Base-by-base conservation (phyloP, 1,139 yeast genomes). In the Suhomyces yuchorum region DNA sequence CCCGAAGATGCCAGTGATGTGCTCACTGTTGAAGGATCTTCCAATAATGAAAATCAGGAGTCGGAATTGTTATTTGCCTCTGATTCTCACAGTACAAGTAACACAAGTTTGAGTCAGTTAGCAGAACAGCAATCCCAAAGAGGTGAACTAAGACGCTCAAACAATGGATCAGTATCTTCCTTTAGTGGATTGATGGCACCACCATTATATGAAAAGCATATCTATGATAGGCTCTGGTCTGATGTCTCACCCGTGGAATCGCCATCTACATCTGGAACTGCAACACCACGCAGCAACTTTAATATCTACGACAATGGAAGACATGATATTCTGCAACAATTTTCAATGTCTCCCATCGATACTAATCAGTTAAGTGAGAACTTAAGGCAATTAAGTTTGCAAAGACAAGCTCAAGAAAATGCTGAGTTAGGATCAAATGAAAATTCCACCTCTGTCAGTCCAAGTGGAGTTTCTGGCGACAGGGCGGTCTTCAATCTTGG, bases 161-260 rank as follows among this genome's bases (percentile, higher is more conserved):
- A 63, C 48, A 58, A 58, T 14, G 63, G 62, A 24, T 71, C 76
- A 0, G 57, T 53, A 23, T 61, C 73, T 1, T 68, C 75, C 9
- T 67, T 73, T 51, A 70, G 72, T 9, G 80, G 79, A 0, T 67
- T 81, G 37, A 75, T 84, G 66, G 96, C 97, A 0, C 98, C 98
- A 3, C 99, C 99, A 24, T 78, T 87, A 52, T 93, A 93, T 62
- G 91, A 85, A 53, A 83, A 78, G 52, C 96, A 90, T 63, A 81
- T 91, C 33, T 91, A 88, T 65, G 99, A 93, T 66, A 71, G 91
- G 48, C 69, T 93, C 35, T 92, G 92, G 92, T 75, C 80, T 33
- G 96, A 87, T 48, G 73, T 84, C 3, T 77, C 85, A 2, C 80
- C 84, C 0, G 56, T 72, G 8, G 85, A 82, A 30, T 75, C 87